Conservation (phyloP, 345 rosid species). For the Eucalyptus caleyi region DNA sequence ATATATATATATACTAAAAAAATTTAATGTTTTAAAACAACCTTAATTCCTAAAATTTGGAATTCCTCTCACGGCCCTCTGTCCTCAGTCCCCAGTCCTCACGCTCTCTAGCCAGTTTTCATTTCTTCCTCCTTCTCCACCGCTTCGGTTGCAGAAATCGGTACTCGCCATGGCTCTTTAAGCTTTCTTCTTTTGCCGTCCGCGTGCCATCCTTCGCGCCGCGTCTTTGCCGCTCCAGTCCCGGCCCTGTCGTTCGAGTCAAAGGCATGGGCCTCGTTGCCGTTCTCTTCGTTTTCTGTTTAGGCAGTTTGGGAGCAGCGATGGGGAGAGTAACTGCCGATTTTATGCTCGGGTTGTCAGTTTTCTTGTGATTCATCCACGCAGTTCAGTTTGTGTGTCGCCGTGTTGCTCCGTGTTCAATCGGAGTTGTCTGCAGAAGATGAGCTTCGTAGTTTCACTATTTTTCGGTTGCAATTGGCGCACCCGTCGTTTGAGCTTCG, state of each 20-base stretch:
- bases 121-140: not conserved
- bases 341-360: not conserved
- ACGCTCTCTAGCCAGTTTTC: not conserved
- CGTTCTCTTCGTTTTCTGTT: not conserved
- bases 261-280: not conserved
- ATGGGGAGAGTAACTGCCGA: not conserved
- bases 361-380: not conserved
- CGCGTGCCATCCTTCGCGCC: not conserved
- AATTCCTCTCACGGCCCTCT: too few relatives aligned
- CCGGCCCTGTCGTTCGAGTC: not conserved
- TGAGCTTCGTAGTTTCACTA: not conserved
- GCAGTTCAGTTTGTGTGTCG: not conserved
- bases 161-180: not conserved
- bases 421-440: not conserved
- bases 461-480: not conserved
- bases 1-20: too few relatives aligned
- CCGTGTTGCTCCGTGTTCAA: not conserved
- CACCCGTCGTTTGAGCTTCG: not conserved
- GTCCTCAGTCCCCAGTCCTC: too few relatives aligned
- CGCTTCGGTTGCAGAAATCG: not conserved
- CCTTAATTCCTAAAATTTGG: not conserved
- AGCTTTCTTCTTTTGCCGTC: not conserved
- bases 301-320: not conserved
- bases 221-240: not conserved
- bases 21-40: too few relatives aligned